These are phyloP conservation scores for Linum tenue DNA, from an alignment of 345 rosid genomes.

Conservation along the genomic window DNA sequence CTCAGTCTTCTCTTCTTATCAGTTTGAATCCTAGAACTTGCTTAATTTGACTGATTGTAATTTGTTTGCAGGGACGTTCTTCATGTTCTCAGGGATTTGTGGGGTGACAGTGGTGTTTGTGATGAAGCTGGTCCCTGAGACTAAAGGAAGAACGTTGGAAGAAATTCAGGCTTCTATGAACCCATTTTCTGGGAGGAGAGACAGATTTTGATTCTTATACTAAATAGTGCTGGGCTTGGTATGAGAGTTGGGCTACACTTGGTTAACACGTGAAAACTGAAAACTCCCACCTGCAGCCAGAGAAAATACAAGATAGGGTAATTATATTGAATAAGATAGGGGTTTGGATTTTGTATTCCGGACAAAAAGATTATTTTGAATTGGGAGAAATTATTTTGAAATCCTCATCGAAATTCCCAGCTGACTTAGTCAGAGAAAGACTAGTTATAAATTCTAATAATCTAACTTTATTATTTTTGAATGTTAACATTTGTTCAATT, in stretches of 20 bases:
- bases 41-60: not conserved
- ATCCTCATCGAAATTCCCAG: too few species aligned
- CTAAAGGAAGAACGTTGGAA: slow-evolving; percentile 1
- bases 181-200: not conserved
- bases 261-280: too few species aligned
- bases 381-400: too few species aligned
- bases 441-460: too few species aligned
- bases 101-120: slow-evolving; percentile 1
- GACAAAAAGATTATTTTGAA: too few species aligned
- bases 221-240: not conserved
- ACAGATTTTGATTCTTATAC: not conserved
- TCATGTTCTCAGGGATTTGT: slow-evolving; percentile 1
- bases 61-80: not conserved
- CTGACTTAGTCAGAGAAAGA: too few species aligned
- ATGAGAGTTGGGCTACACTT: not conserved
- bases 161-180: slow-evolving; percentile 3
- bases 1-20: not conserved
- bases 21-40: not conserved
- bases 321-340: too few species aligned
- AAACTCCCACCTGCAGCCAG: too few species aligned
- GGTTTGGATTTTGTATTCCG: too few species aligned
- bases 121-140: slow-evolving; percentile 3
- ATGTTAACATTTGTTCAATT: too few species aligned
- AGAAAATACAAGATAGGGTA: too few species aligned
- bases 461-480: too few species aligned